These are phyloP conservation scores for Amaranthus palmeri DNA, from an alignment of 148 eudicot species.

Conservation along the genomic window DNA sequence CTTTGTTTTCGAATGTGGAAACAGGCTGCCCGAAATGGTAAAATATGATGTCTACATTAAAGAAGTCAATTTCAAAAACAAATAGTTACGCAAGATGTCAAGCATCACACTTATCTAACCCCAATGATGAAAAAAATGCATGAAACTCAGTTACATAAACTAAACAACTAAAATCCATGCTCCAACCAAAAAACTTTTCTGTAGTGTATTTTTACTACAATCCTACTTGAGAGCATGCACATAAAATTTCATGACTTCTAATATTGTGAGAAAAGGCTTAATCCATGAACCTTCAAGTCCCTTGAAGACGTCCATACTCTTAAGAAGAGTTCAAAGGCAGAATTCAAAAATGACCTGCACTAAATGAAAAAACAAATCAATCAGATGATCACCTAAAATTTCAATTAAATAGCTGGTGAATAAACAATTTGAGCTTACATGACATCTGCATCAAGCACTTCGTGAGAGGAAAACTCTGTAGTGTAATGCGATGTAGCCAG, in stretches of 20 bases:
- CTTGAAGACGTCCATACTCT: conserved; percentile 91
- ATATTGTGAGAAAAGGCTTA: conserved; percentile 7
- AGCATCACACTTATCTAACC: background rate
- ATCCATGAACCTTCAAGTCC: conserved; percentile 66
- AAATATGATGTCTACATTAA: background rate
- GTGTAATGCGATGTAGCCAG: conserved; percentile 78
- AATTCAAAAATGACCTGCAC: conserved; percentile 86
- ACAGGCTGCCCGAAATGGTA: background rate
- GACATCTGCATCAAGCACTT: conserved; percentile 78
- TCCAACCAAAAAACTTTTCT: background rate
- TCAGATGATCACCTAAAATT: conserved; percentile 11
- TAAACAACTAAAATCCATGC: background rate
- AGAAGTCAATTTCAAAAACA: background rate
- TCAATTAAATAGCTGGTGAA: conserved; percentile 11
- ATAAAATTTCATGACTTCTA: background rate
- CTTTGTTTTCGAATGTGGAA: background rate
- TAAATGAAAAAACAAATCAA: conserved; percentile 24
- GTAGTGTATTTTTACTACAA: background rate
- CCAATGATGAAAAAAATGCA: background rate
- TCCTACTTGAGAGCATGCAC: background rate
- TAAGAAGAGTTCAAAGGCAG: conserved; percentile 90
- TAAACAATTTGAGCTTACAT: conserved; percentile 47
- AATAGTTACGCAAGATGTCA: background rate
- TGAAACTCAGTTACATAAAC: background rate
- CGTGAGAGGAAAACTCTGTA: conserved; percentile 61